These are phyloP conservation scores for Talaromyces sp. DNA, from an alignment of 2,329 filamentous ascomycete genomes.

Conservation along the genomic window DNA sequence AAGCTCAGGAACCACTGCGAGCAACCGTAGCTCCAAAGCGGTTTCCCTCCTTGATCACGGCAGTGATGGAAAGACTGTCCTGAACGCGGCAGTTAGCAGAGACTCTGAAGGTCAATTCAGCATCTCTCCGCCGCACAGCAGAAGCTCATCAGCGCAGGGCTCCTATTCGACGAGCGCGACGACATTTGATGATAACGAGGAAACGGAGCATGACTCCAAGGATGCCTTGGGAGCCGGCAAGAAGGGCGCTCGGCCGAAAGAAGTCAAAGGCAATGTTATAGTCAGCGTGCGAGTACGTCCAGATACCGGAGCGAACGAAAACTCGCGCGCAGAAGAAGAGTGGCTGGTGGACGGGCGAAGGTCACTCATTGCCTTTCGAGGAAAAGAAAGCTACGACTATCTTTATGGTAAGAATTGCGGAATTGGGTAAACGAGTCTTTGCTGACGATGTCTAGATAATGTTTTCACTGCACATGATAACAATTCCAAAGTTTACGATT, in stretches of 20 bases:
- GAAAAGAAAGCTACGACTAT: constrained; percentile 88
- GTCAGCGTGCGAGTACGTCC: constrained; percentile 93
- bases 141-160: constrained; percentile 85
- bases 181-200: constrained; percentile 74
- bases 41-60: constrained; percentile 75
- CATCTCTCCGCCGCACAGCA: constrained; percentile 75
- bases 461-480: constrained; percentile 92
- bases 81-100: constrained; percentile 55
- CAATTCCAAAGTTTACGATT: constrained; percentile 91
- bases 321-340: constrained; percentile 65
- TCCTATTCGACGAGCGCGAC: constrained; percentile 89
- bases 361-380: constrained; percentile 74
- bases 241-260: constrained; percentile 45
- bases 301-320: constrained; percentile 60
- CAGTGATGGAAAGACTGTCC: constrained; percentile 69
- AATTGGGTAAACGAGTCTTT: neutral
- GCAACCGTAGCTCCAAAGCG: constrained; percentile 49
- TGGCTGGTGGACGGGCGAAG: constrained; percentile 88
- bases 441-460: constrained; percentile 61
- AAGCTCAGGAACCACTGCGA: constrained; percentile 50
- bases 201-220: constrained; percentile 47
- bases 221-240: constrained; percentile 45
- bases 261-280: constrained; percentile 88
- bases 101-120: constrained; percentile 72
- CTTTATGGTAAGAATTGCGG: constrained; percentile 64